A percentile compares a stretch with the other conserved stretches of the same genome.
These are phyloP conservation scores for Hanseniaspora gamundiae DNA, from an alignment of 1,139 yeast genomes.

Conservation along the genomic window DNA sequence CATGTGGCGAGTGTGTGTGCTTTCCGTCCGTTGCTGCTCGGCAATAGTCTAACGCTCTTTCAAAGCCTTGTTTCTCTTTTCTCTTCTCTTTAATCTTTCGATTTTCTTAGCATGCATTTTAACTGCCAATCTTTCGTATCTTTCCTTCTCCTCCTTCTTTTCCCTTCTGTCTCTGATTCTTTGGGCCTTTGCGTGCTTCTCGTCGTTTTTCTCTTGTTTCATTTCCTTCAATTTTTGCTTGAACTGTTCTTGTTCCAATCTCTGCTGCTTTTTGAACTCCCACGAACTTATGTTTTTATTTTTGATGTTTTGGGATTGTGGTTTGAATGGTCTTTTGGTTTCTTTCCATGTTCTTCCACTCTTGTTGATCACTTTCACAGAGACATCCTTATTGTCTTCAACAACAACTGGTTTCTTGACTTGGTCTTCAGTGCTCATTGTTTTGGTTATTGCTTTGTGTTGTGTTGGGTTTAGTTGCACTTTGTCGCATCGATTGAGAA, in stretches of 20 bases:
- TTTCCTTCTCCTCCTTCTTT: slow-evolving; percentile 59
- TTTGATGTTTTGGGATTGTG: slow-evolving; percentile 26
- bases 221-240: slow-evolving; percentile 38
- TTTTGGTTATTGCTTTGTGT: neutral
- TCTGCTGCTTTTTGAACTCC: slow-evolving; percentile 28
- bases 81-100: slow-evolving; percentile 68
- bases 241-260: slow-evolving; percentile 29
- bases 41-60: slow-evolving; percentile 37
- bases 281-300: slow-evolving; percentile 25
- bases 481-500: too few species aligned
- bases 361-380: slow-evolving; percentile 29
- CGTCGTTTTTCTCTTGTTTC: slow-evolving; percentile 50
- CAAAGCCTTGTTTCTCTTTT: slow-evolving; percentile 68
- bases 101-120: slow-evolving; percentile 72
- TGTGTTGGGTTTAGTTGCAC: neutral
- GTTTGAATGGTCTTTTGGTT: slow-evolving; percentile 36
- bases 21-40: neutral
- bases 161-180: slow-evolving; percentile 53
- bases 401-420: neutral
- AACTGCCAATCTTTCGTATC: slow-evolving; percentile 56
- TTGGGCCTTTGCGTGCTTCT: slow-evolving; percentile 37
- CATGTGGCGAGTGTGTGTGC: too few species aligned
- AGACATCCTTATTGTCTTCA: neutral
- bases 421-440: neutral
- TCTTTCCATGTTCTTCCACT: slow-evolving; percentile 49